These are phyloP conservation scores for Gillenia trifoliata DNA, from an alignment of 306 rosid genomes.

Conservation along the genomic window DNA sequence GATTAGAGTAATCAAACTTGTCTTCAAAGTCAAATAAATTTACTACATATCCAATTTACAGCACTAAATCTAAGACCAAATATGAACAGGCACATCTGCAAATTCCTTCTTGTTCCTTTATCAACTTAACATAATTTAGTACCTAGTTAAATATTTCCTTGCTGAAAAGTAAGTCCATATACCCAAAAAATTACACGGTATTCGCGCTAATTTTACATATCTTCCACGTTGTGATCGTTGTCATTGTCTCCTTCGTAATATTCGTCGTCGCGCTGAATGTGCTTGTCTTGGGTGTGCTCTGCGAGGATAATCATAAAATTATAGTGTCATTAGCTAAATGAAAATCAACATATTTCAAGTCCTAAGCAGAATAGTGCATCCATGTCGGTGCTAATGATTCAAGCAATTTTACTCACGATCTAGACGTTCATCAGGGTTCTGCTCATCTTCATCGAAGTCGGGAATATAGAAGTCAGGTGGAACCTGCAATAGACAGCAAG, in stretches of 20 bases:
- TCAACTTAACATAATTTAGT: background rate
- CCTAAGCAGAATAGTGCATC: background rate
- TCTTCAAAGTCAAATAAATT: no score
- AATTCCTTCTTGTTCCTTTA: background rate
- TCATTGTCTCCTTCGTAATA: conserved; percentile 91
- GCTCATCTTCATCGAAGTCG: conserved; percentile 87
- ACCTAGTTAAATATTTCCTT: background rate
- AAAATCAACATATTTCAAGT: background rate
- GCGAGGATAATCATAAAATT: conserved; percentile 14
- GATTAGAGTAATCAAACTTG: no score
- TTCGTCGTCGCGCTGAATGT: conserved; percentile 87
- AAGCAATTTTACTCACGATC: conserved; percentile 56
- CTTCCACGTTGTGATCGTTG: conserved; percentile 78
- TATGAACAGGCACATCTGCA: background rate
- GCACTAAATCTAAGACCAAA: background rate
- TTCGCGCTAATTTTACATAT: conserved; percentile 25
- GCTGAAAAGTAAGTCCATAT: background rate
- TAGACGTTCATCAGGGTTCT: conserved; percentile 90
- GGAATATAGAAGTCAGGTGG: conserved; percentile 97
- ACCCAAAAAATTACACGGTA: background rate
- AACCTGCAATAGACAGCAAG: conserved; percentile 50
- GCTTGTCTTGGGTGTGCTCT: conserved; percentile 92
- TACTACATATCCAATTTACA: background rate
- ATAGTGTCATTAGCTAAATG: background rate
- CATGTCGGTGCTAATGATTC: background rate